phyloP scores from a whole-genome alignment of 2,329 filamentous ascomycete genomes.

The Aspergillus sp. region DNA sequence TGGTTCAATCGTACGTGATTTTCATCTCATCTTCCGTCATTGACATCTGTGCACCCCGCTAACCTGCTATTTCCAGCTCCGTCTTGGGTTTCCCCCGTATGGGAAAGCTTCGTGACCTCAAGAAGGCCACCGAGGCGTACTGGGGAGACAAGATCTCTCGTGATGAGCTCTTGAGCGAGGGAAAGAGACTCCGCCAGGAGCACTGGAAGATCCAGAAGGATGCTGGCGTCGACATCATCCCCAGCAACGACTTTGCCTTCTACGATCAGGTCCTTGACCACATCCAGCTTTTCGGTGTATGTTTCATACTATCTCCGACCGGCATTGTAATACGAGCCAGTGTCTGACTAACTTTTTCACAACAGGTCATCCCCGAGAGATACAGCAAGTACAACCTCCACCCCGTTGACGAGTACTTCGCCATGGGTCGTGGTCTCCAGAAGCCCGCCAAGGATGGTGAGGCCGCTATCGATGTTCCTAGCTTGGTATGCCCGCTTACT shows the following conservation, averaged over 20 bases:
- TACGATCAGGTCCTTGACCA: slow-evolving; percentile 98
- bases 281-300: slow-evolving; percentile 95
- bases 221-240: slow-evolving; percentile 95
- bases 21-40: background rate
- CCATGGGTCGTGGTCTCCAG: slow-evolving; percentile 98
- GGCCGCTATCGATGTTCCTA: slow-evolving; percentile 76
- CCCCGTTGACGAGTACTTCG: slow-evolving; percentile 94
- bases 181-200: slow-evolving; percentile 90
- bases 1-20: slow-evolving; percentile 60
- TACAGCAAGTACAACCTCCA: slow-evolving; percentile 89
- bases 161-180: slow-evolving; percentile 86
- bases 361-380: slow-evolving; percentile 81
- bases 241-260: slow-evolving; percentile 98
- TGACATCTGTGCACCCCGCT: background rate
- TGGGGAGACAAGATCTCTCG: slow-evolving; percentile 95
- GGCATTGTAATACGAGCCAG: no score
- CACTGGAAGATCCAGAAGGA: slow-evolving; percentile 99
- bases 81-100: slow-evolving; percentile 99
- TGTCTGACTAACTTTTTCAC: slow-evolving; percentile 8
- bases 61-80: slow-evolving; percentile 46
- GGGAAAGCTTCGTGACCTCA: slow-evolving; percentile 97
- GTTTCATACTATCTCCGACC: slow-evolving; percentile 32
- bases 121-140: slow-evolving; percentile 99
- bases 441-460: slow-evolving; percentile 61
- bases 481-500: slow-evolving; percentile 55